Percentiles rank a stretch among this genome's conserved stretches.
Conservation (phyloP, 768 basidiomycete genomes). For the Amanita jacksonii region DNA sequence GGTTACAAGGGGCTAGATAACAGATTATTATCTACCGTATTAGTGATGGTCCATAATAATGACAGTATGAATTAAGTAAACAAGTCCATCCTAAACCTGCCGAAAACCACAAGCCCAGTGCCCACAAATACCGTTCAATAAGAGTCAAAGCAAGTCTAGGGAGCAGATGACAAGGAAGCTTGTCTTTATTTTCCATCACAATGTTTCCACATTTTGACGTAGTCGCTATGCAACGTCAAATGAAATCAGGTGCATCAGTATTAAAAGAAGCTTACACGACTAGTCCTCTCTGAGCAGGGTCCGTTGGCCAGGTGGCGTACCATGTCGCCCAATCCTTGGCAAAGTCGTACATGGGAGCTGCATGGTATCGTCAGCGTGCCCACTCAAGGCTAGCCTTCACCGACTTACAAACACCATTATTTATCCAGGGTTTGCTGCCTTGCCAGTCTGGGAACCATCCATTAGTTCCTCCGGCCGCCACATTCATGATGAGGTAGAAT, state of each 20-base stretch:
- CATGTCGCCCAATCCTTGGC: constrained; percentile 47
- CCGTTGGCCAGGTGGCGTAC: constrained; percentile 67
- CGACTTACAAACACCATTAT: constrained; percentile 42
- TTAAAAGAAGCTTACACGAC: constrained; percentile 43
- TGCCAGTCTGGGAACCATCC: constrained; percentile 87
- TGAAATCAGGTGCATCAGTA: neutral
- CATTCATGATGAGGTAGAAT: constrained; percentile 75
- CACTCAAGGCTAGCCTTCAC: too few species aligned
- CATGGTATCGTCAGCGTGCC: neutral
- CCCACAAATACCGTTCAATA: too few species aligned
- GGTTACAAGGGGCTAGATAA: too few species aligned
- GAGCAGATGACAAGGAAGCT: too few species aligned
- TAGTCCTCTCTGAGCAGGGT: constrained; percentile 53
- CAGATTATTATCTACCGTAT: too few species aligned
- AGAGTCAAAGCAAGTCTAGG: too few species aligned
- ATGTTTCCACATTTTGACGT: constrained; percentile 51
- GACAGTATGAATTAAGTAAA: too few species aligned
- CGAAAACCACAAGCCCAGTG: too few species aligned
- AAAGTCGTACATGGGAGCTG: constrained; percentile 60
- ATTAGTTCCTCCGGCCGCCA: constrained; percentile 75
- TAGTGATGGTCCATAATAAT: too few species aligned
- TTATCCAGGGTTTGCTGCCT: constrained; percentile 75
- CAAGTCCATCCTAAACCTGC: too few species aligned
- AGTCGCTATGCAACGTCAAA: constrained; percentile 25
- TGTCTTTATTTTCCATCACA: constrained; percentile 17